These are phyloP conservation scores for Phytophthora capsici DNA, from an alignment of 352 stramenopile species.

Conservation along the genomic window DNA sequence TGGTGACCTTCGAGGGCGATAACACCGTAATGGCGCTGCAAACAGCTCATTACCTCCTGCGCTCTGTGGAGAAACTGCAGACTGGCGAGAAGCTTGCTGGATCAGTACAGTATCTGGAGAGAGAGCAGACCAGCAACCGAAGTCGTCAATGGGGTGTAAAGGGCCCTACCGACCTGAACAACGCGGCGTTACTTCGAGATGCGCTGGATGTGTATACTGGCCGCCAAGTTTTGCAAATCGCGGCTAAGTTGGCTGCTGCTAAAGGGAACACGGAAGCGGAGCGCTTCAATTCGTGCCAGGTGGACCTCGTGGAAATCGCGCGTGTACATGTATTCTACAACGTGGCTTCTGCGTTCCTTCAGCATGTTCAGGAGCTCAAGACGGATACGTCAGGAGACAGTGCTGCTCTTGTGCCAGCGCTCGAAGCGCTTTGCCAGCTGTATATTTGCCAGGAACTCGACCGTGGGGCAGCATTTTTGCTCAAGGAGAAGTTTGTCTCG, in stretches of 20 bases:
- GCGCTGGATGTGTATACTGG: conserved; percentile 65
- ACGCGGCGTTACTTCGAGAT: conserved; percentile 39
- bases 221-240: conserved; percentile 50
- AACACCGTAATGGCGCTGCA: conserved; percentile 98
- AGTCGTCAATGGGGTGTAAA: conserved; percentile 42
- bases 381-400: conserved; percentile 10
- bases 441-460: conserved; percentile 84
- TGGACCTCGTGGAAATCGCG: conserved; percentile 74
- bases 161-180: conserved; percentile 37
- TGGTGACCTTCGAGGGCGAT: conserved; percentile 97
- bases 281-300: conserved; percentile 73
- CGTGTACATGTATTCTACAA: conserved; percentile 83
- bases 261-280: conserved; percentile 41
- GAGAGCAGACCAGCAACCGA: conserved; percentile 22
- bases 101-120: conserved; percentile 71
- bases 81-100: conserved; percentile 57
- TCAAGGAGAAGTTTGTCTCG: conserved; percentile 67
- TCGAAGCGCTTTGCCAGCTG: conserved; percentile 71
- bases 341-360: conserved; percentile 63
- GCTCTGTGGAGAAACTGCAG: conserved; percentile 59
- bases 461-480: conserved; percentile 57
- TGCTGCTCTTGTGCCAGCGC: conserved; percentile 49
- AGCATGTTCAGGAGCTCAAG: conserved; percentile 58
- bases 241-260: conserved; percentile 41
- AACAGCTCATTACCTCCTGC: conserved; percentile 76